Conservation (phyloP, 1,284 basidiomycete species). For the Athelia sp. region DNA sequence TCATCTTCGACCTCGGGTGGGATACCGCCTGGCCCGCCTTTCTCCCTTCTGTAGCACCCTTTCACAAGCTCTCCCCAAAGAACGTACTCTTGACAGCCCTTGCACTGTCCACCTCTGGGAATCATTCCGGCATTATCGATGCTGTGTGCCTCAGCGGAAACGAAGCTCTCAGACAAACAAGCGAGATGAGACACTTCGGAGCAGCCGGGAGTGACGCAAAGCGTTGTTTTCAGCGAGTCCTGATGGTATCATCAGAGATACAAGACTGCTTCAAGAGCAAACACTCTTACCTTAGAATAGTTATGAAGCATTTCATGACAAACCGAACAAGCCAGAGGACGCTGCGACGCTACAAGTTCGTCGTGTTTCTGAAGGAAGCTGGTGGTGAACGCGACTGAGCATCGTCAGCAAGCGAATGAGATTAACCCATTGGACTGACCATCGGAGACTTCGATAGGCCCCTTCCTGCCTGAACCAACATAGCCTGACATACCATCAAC, state of each 20-base stretch:
- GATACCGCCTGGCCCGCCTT: slow-evolving; percentile 17
- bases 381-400: slow-evolving; percentile 45
- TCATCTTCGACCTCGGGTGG: slow-evolving; percentile 20
- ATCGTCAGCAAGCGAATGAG: not conserved
- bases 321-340: slow-evolving; percentile 41
- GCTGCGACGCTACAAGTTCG: slow-evolving; percentile 29
- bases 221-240: slow-evolving; percentile 49
- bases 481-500: slow-evolving; percentile 62
- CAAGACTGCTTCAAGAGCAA: not conserved
- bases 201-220: slow-evolving; percentile 46
- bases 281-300: slow-evolving; percentile 38
- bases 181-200: slow-evolving; percentile 56
- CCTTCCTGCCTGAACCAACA: slow-evolving; percentile 41
- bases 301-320: slow-evolving; percentile 43
- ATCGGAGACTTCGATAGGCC: slow-evolving; percentile 65
- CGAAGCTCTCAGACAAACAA: slow-evolving; percentile 65
- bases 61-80: slow-evolving; percentile 75
- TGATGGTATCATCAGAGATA: slow-evolving; percentile 21
- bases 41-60: slow-evolving; percentile 58
- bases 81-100: slow-evolving; percentile 44
- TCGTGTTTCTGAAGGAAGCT: slow-evolving; percentile 51
- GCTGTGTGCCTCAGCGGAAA: not conserved
- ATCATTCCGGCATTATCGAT: slow-evolving; percentile 35
- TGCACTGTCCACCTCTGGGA: slow-evolving; percentile 61
- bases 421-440: slow-evolving; percentile 30